Conservation (phyloP, 306 rosid genomes). For the Hippophae tibetana region DNA sequence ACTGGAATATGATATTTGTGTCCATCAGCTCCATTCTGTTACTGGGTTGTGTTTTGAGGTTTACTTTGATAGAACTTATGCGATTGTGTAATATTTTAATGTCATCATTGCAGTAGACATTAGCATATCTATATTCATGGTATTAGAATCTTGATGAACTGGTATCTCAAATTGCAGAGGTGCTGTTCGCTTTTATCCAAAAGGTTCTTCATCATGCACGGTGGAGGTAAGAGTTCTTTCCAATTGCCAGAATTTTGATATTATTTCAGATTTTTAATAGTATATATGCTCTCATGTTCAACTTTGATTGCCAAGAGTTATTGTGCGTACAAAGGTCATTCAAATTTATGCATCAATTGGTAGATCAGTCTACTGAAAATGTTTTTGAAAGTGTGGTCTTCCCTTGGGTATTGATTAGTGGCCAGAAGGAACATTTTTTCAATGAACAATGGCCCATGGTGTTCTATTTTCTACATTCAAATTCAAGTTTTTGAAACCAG, state of each 20-base stretch:
- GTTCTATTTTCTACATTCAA: neutral
- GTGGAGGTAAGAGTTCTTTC: constrained; percentile 64
- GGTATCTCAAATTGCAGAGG: constrained; percentile 58
- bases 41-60: no score
- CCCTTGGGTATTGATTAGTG: neutral
- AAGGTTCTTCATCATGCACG: constrained; percentile 69
- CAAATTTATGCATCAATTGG: constrained; percentile 4
- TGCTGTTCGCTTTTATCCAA: constrained; percentile 90
- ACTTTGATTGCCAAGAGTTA: constrained; percentile 4
- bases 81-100: no score
- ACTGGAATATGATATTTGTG: no score
- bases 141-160: constrained; percentile 23
- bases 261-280: constrained; percentile 1
- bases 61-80: neutral
- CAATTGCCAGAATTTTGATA: constrained; percentile 3
- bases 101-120: neutral
- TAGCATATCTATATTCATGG: no score
- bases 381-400: neutral
- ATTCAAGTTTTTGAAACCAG: constrained; percentile 1
- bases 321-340: constrained; percentile 10
- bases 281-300: constrained; percentile 2
- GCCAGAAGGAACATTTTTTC: neutral
- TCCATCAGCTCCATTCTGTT: no score
- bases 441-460: neutral
- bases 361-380: neutral